Conservation (phyloP, 305 asterid species). For the Fraxinus angustifolia region DNA sequence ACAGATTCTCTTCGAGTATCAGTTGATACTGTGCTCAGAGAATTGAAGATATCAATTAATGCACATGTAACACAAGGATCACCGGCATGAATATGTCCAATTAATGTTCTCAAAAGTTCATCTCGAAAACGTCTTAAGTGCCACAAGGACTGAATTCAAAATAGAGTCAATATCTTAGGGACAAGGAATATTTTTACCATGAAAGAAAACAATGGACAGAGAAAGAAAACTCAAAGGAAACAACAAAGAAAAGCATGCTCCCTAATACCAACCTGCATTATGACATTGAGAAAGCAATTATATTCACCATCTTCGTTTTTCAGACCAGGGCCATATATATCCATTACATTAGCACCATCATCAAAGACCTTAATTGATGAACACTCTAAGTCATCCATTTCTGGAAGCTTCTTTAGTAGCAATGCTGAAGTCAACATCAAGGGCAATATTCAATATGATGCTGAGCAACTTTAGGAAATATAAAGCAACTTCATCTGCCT, state of each 20-base stretch:
- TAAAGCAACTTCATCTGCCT: neutral
- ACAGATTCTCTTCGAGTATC: slow-evolving; percentile 64
- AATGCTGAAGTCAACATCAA: slow-evolving; percentile 29
- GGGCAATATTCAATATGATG: slow-evolving; percentile 22
- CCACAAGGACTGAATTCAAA: slow-evolving; percentile 72
- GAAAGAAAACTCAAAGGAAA: slow-evolving; percentile 10
- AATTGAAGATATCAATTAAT: slow-evolving; percentile 65
- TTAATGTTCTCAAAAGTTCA: slow-evolving; percentile 66
- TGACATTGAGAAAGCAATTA: slow-evolving; percentile 88
- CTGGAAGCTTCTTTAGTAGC: slow-evolving; percentile 32
- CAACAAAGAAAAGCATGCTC: slow-evolving; percentile 12
- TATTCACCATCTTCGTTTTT: slow-evolving; percentile 87
- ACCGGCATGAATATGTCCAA: slow-evolving; percentile 81
- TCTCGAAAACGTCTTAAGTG: slow-evolving; percentile 74
- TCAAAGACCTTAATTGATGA: slow-evolving; percentile 32
- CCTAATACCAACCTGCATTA: slow-evolving; percentile 68
- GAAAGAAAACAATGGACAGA: slow-evolving; percentile 8
- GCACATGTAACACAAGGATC: slow-evolving; percentile 94
- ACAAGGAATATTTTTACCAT: slow-evolving; percentile 10
- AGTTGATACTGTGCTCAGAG: slow-evolving; percentile 54
- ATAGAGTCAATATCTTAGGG: slow-evolving; percentile 16
- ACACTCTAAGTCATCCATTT: slow-evolving; percentile 30
- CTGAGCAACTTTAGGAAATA: neutral
- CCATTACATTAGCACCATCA: slow-evolving; percentile 42
- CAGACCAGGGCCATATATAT: slow-evolving; percentile 74